Base-by-base conservation (phyloP, 805 yeast species). In the Lachancea meyersii region DNA sequence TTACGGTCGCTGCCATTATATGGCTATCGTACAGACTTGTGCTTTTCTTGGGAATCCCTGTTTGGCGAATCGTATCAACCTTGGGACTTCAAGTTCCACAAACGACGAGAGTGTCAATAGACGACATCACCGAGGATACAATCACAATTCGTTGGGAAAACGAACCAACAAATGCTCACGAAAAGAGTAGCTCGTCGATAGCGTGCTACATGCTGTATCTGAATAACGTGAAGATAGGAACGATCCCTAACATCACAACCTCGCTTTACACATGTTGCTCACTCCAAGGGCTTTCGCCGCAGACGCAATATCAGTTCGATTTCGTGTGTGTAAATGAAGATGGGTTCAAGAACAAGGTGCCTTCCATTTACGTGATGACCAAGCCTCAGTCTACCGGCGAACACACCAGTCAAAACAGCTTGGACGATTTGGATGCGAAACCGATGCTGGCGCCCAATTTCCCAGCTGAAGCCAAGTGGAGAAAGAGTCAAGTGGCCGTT, bases 101-200 rank as follows among this genome's bases (percentile, higher is more conserved):
- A 14, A 57, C 64, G 3, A 54, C 60, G 4, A 61, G 61, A 40
- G 57, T 61, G 4, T 61, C 67, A 2, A 58, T 62, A 18, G 67
- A 62, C 44, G 55, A 49, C 31, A 54, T 62, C n/a, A 48, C 61
- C 4, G 45, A 43, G 14, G 48, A 50, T 30, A 51, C 63, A 1
- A 52, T 62, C 6, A 57, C 64, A 2, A 44, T 62, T 11, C 64
- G 61, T 48, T 62, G 67, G 67, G 67, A 62, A 43, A 62, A 62
- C 43, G 63, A 61, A 40, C 55, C 56, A 5, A 37, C 11, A 10
- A 44, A 38, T 13, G 48, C 52, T 2, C 10, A 26, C 13, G 40
- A 43, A 8, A 23, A 41, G 36, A 26, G 20, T 20, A 35, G 21
- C 40, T 9, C 44, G 22, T 43, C 48, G 17, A 57, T 61, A 8